Evolutionary conservation across 805 yeast species (phyloP).

Genomic region (Blastobotrys americana): DNA sequence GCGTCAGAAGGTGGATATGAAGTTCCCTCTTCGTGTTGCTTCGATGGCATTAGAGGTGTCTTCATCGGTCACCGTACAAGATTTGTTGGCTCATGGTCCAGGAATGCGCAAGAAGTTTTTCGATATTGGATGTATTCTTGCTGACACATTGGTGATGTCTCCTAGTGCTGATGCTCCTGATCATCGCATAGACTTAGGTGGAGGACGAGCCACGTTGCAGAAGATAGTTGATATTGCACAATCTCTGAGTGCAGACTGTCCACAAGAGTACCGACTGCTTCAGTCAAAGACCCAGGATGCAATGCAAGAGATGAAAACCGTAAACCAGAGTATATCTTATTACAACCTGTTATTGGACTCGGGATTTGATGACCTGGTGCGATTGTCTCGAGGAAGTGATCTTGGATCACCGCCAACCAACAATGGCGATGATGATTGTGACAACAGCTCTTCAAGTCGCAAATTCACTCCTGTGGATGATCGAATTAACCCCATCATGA

Average conservation of each 20-base stretch:
- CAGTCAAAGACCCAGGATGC: neutral
- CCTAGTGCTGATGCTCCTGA: neutral
- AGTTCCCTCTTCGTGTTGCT: constrained; percentile 7
- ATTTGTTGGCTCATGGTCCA: constrained; percentile 9
- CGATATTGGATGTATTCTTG: constrained; percentile 7
- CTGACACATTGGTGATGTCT: neutral
- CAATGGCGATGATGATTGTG: too few relatives aligned
- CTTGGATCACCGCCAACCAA: too few relatives aligned
- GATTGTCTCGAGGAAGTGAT: too few relatives aligned
- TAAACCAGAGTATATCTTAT: neutral
- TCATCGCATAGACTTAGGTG: neutral
- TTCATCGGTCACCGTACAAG: constrained; percentile 5
- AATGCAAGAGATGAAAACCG: neutral
- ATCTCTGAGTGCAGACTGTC: neutral
- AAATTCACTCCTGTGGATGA: too few relatives aligned
- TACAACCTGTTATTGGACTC: neutral
- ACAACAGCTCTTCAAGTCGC: too few relatives aligned
- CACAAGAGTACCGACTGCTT: neutral
- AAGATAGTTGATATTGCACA: neutral
- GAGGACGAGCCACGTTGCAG: neutral
- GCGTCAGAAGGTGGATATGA: neutral
- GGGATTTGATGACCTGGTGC: neutral
- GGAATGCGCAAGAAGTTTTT: constrained; percentile 12
- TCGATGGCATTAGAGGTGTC: constrained; percentile 5
- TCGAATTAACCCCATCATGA: too few relatives aligned